Evolutionary conservation across 768 basidiomycete species (phyloP), one percentile per base, ranked within the genome.

Genomic region (Crepidotus variabilis): DNA sequence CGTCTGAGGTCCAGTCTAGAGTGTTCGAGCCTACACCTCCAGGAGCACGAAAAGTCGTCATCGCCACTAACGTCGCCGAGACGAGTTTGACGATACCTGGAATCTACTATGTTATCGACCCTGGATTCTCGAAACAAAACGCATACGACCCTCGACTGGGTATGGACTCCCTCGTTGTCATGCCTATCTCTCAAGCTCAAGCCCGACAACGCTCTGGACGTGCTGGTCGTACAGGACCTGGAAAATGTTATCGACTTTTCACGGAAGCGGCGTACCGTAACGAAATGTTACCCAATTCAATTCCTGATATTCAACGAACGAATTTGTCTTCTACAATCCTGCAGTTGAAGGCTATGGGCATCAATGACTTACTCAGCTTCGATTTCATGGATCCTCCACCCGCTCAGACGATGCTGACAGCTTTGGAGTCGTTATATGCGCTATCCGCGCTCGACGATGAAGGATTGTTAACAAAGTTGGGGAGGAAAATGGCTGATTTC

Each of bases 331-430:
- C 85, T 55, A 98, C 96, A 0, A 98, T 99, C 67, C 73, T 98
- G 14, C 91, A 95, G 75, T 78, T 98, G 54, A 98, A 98, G 70
- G 97, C 97, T 2, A 98, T 99, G 97, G 97, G 96, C 34, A 85
- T 98, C 76, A 98, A 98, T 65, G 97, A 99, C 68, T 75, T 98
- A 2, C 85, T 98, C 56, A 93, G 92, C 72, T 98, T 98, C 72
- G 96, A 97, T 70, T 99, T 98, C 68, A 98, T 99, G 97, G 97
- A 98, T 71, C 94, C 96, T 1, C 97, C 97, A 22, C 97, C 95
- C 0, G 90, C 94, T 3, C 93, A 88, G 65, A 98, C 96, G 9
- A 92, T 98, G 90, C 79, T 99, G 61, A 96, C 97, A 0, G 97
- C 97, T 1, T 74, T 99, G 47, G 95, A 98, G 69, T 86, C 92